Base-by-base conservation (phyloP, 2,329 filamentous ascomycete species). In the Penicillium sclerotigenum region DNA sequence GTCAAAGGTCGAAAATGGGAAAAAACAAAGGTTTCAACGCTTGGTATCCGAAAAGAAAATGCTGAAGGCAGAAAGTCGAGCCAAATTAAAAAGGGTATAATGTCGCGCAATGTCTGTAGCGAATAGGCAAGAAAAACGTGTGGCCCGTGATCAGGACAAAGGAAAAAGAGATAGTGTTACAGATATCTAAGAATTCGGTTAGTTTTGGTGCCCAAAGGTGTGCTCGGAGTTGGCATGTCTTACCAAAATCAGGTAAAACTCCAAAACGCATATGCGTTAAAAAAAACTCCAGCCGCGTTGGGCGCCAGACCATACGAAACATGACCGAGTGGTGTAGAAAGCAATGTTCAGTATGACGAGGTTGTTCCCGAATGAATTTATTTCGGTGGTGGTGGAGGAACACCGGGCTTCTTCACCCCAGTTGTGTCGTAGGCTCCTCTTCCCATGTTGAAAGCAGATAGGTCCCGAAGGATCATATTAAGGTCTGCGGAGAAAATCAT, bases 351-450 rank as follows among this genome's bases (percentile, higher is more conserved):
- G 46, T 56, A 53, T 59, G 40, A 56, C 40, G 47, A 60, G 59
- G 43, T 13, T n/a, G 58, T 59, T 60, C 64, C 61, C 59, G 49
- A 60, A 42, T 18, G 41, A 3, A 34, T 60, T 65, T 67, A 68
- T 66, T 68, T 73, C 36, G 76, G 75, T 42, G 75, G 75, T 59
- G 77, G 78, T 64, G 77, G 76, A 55, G 74, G 72, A 59, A 68
- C 70, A 42, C 70, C 70, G 41, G 77, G 79, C 68, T 80, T 80
- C 61, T 78, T 77, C 22, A 80, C 77, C 28, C 79, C 79, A 7
- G 79, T 81, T 38, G 79, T 81, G 61, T 81, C 79, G 59, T 81
- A 81, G 56, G 76, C 78, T 55, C 79, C 79, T 60, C 79, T 75
- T 57, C 78, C 79, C 77, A 80, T 80, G 67, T 80, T 79, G 68